A percentile compares a stretch with the other conserved stretches of the same genome.
Evolutionary conservation across 148 eudicot species (phyloP).

Genomic region (Polygonum maritimum): DNA sequence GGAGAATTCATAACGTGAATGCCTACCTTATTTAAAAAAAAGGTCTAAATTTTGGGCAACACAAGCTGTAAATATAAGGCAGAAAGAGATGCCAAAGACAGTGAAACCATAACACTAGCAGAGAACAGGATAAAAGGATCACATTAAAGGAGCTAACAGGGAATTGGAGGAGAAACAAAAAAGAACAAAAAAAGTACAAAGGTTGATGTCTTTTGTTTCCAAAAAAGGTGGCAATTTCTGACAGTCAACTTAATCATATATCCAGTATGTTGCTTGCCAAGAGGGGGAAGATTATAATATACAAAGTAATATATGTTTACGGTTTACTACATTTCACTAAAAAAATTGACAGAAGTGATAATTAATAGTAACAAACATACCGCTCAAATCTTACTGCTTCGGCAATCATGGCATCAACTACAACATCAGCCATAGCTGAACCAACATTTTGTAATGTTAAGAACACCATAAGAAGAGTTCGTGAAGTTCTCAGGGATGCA

Average conservation of each 20-base stretch:
- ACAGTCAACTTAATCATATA: neutral
- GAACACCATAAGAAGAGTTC: slow-evolving; percentile 46
- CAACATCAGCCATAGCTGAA: slow-evolving; percentile 99
- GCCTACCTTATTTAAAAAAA: neutral
- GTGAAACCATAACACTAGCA: neutral
- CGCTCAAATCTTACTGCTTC: slow-evolving; percentile 83
- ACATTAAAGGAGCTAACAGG: neutral
- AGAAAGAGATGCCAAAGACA: neutral
- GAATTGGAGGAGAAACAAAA: neutral
- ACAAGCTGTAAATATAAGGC: neutral
- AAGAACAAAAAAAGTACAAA: neutral
- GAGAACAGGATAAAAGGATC: neutral
- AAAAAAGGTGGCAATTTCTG: neutral
- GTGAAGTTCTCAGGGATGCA: slow-evolving; percentile 47
- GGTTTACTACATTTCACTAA: neutral
- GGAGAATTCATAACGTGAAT: neutral
- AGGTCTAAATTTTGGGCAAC: neutral
- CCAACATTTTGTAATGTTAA: slow-evolving; percentile 82
- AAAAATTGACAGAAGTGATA: neutral
- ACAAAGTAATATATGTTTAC: neutral
- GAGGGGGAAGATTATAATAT: neutral
- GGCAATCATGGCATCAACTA: slow-evolving; percentile 97
- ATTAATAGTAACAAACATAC: slow-evolving; percentile 30
- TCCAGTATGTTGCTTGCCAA: neutral
- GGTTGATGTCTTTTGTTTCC: neutral